Evolutionary conservation across 306 rosid genomes (phyloP), one percentile per base, ranked within the genome.

Genomic region (Fagus sylvatica): DNA sequence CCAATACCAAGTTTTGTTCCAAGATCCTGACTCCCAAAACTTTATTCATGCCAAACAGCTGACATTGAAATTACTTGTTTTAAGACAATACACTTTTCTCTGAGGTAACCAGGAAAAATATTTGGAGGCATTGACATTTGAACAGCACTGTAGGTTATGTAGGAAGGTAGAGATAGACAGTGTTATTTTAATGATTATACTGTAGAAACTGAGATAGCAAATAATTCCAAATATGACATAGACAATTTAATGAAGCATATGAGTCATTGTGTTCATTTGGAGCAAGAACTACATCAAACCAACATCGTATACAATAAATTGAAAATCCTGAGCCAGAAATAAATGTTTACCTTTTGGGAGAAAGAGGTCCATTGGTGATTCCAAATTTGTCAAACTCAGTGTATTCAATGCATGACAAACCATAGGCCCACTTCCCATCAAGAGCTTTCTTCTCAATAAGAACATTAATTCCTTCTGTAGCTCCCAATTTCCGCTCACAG

Each of bases 401-500:
- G 88, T 95, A 95, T 71, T 95, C 98, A 51, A 95, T 77, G 89
- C 98, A 95, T 30, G 99, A 90, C 75, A 95, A 79, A 34, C 97
- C 98, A 76, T 95, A 95, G 46, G 89, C 88, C 96, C 97, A 93
- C 78, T 84, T 87, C 72, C 98, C 99, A 82, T 95, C 83, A 72
- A 78, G 85, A 67, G 71, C 80, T 87, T 85, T 91, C 89, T 86
- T 95, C 90, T 93, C 97, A 78, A 88, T 83, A 61, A 95, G 89
- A 64, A 91, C 99, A 86, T 95, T 91, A 69, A 95, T 79, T 85
- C 99, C 99, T 83, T 95, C 99, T 67, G 99, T 91, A 72, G 99
- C 99, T 43, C 98, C 93, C 28, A 77, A 69, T 80, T 69, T 85
- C 83, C 93, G 84, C 90, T 91, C 84, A 76, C 98, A 93, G 40